phyloP scores from a whole-genome alignment of 2,329 filamentous ascomycete species.

The Magnaporthiopsis incrustans region DNA sequence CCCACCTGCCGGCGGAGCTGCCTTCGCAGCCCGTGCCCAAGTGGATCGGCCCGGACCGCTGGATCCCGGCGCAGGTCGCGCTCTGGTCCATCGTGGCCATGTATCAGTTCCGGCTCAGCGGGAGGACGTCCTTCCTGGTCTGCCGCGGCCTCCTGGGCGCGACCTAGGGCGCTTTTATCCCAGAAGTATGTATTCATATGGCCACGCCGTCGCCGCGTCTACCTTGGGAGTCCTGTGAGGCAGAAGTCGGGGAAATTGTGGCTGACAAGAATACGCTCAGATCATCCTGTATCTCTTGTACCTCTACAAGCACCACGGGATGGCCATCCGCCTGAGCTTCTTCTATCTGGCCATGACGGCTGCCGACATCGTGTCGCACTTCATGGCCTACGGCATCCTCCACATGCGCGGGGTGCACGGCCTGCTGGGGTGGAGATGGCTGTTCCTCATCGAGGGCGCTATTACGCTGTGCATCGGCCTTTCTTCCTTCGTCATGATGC shows the following conservation, averaged over 20 bases:
- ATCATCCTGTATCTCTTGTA: conserved; percentile 25
- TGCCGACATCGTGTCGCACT: conserved; percentile 23
- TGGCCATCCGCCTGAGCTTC: conserved; percentile 24
- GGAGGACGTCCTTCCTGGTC: conserved; percentile 20
- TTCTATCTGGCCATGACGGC: conserved; percentile 25
- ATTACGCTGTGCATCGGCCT: conserved; percentile 34
- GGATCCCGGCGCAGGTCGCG: conserved; percentile 29
- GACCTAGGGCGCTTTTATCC: conserved; percentile 27
- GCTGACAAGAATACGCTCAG: neutral
- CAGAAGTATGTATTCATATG: conserved; percentile 16
- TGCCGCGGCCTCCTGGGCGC: conserved; percentile 25
- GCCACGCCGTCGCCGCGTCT: too few species aligned
- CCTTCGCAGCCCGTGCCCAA: conserved; percentile 55
- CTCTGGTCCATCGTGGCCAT: conserved; percentile 25
- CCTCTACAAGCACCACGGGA: conserved; percentile 25
- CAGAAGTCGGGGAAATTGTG: neutral
- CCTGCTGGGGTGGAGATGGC: conserved; percentile 31
- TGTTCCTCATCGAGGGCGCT: conserved; percentile 39
- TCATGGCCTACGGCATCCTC: conserved; percentile 26
- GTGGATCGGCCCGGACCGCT: conserved; percentile 29
- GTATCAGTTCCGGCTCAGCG: conserved; percentile 22
- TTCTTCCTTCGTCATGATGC: conserved; percentile 38
- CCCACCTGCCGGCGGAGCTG: conserved; percentile 49
- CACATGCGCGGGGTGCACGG: conserved; percentile 24
- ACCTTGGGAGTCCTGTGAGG: too few species aligned